Conservation (phyloP, 495 filamentous ascomycete species). For the Lasiosphaeris hirsuta region DNA sequence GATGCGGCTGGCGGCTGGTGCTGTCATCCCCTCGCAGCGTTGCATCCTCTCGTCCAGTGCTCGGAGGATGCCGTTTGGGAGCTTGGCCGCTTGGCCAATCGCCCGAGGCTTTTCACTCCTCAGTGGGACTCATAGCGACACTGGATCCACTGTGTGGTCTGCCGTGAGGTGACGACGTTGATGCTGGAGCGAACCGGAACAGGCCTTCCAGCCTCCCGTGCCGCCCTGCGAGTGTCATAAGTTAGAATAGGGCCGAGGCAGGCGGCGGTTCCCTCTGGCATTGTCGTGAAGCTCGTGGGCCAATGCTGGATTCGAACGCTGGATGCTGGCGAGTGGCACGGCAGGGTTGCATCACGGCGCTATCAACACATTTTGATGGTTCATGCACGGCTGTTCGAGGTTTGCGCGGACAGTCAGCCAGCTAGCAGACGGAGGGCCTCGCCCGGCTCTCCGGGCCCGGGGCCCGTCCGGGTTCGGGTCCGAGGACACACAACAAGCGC, state of each 20-base stretch:
- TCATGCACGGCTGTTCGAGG: slow-evolving; percentile 6
- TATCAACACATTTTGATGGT: slow-evolving; percentile 3
- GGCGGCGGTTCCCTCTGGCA: neutral
- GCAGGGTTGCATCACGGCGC: neutral
- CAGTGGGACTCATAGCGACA: neutral
- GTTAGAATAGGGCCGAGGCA: slow-evolving; percentile 3
- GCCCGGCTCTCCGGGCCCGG: slow-evolving; percentile 15
- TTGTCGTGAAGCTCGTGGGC: neutral
- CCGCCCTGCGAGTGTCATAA: neutral
- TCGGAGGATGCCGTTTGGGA: slow-evolving; percentile 17
- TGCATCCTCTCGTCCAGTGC: slow-evolving; percentile 11
- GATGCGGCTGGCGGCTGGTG: slow-evolving; percentile 10
- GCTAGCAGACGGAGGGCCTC: slow-evolving; percentile 1
- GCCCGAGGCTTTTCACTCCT: slow-evolving; percentile 1
- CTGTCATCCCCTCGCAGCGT: slow-evolving; percentile 10
- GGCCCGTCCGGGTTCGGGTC: slow-evolving; percentile 19
- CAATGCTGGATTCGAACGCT: neutral
- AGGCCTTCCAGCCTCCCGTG: slow-evolving; percentile 1
- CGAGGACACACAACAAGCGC: slow-evolving; percentile 8
- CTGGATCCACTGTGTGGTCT: neutral
- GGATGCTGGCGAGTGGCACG: neutral
- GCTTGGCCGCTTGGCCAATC: slow-evolving; percentile 4
- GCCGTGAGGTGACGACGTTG: neutral
- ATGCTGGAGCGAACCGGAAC: neutral
- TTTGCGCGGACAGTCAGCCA: neutral